Base-by-base conservation (phyloP, 805 yeast genomes). In the Candida tammaniensis region DNA sequence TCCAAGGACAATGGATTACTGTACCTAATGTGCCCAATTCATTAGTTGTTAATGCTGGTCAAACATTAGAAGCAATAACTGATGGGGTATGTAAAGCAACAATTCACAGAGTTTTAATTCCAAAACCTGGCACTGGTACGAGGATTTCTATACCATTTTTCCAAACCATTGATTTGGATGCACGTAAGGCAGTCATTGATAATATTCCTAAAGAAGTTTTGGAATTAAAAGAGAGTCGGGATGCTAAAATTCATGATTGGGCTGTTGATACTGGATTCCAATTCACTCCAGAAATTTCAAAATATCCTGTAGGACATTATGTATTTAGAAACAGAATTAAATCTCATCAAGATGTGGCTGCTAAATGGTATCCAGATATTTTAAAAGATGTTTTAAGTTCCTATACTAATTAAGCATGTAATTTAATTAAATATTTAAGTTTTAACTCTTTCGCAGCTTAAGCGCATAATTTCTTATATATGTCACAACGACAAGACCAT, bases 31-130 rank as follows among this genome's bases (percentile, higher is more conserved):
- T 72, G 10, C 65, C 68, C 0, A 63, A 64, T 16, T 54, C 74
- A 2, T 59, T 75, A 30, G 82, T 78, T 6, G 78, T 78, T 3
- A 76, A 75, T 42, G 76, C 69, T 11, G 83, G 82, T 10, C 82
- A 76, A 47, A 76, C 81, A 2, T 62, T 78, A 27, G 82, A 78
- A 49, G 79, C 80, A 1, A 55, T 78, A 24, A 72, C 81, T 5
- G 67, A 67, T 24, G 82, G 82, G 0, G 70, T 73, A 4, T 76
- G 81, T 45, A 70, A 71, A 33, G 80, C 82, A 14, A 75, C 83
- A 0, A 72, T 76, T 12, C 84, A 78, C 48, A 56, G 72, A 27
- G 82, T 76, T 7, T 44, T 61, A 32, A 62, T 67, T 14, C 80
- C 78, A 1, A 41, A 55, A 28, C 53, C 61, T 4, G 58, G 55